A percentile compares a stretch with the other conserved stretches of the same genome.
These are phyloP conservation scores for Lathyrus sativus DNA, from an alignment of 306 rosid species.

Conservation along the genomic window DNA sequence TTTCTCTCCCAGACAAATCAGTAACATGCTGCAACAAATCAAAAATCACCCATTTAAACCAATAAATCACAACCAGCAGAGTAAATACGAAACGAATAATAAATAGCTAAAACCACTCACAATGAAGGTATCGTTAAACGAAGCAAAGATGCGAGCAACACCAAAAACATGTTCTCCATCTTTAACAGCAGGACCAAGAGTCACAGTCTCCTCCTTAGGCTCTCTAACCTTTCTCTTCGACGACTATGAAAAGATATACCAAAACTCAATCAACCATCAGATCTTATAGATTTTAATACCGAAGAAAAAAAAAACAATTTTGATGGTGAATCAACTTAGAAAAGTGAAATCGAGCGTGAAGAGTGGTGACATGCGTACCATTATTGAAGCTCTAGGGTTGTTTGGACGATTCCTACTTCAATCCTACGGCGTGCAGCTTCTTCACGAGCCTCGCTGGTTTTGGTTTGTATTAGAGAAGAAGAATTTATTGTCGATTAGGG, in stretches of 20 bases:
- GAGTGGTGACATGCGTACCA: background rate
- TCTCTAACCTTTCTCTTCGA: constrained; percentile 77
- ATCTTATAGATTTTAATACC: background rate
- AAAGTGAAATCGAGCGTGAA: background rate
- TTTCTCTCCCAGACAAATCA: constrained; percentile 83
- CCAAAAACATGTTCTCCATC: constrained; percentile 83
- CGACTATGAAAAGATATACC: constrained; percentile 35
- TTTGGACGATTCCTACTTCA: background rate
- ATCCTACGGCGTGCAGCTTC: background rate
- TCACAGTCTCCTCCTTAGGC: constrained; percentile 80
- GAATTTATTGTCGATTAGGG: constrained; percentile 1
- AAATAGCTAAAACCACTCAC: constrained; percentile 41
- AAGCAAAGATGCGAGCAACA: constrained; percentile 74
- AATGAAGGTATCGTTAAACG: constrained; percentile 80
- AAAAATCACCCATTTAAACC: background rate
- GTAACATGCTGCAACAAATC: constrained; percentile 67
- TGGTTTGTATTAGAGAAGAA: background rate
- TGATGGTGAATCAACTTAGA: background rate
- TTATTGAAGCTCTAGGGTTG: constrained; percentile 7
- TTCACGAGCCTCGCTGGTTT: background rate
- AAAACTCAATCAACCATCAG: background rate
- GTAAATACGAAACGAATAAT: background rate
- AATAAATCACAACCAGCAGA: background rate
- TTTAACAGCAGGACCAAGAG: constrained; percentile 78
- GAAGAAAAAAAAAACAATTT: background rate